A percentile compares a stretch with the other conserved stretches of the same genome.
phyloP scores from a whole-genome alignment of 2,329 filamentous ascomycete species.

The Purpureocillium takamizusanense region DNA sequence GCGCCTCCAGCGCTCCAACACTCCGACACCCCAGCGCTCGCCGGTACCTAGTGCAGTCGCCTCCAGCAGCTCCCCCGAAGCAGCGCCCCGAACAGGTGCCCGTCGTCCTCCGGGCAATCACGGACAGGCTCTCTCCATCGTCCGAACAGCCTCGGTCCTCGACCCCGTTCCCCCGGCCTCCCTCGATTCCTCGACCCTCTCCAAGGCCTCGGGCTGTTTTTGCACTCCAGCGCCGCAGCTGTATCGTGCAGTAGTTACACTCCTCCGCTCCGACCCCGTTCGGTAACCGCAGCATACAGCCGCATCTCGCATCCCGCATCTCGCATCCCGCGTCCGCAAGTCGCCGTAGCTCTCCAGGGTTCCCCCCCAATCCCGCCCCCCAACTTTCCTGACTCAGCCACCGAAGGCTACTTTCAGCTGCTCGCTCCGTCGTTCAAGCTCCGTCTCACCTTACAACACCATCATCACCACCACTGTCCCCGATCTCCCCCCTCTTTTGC shows the following conservation, averaged over 20 bases:
- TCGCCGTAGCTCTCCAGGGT: too few relatives aligned
- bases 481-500: conserved; percentile 33
- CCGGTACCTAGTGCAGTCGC: too few relatives aligned
- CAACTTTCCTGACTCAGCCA: conserved; percentile 4
- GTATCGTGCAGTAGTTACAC: too few relatives aligned
- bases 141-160: conserved; percentile 5
- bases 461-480: conserved; percentile 8
- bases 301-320: too few relatives aligned
- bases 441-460: conserved; percentile 1
- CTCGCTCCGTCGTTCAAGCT: too few relatives aligned
- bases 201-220: too few relatives aligned
- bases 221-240: too few relatives aligned
- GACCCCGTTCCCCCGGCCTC: conserved; percentile 4
- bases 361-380: too few relatives aligned
- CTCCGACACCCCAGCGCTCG: too few relatives aligned
- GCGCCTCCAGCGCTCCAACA: neutral
- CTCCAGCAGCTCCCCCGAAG: too few relatives aligned
- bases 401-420: neutral
- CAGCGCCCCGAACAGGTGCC: too few relatives aligned
- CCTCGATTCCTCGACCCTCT: conserved; percentile 8
- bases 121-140: conserved; percentile 2
- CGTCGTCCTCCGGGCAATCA: conserved; percentile 1
- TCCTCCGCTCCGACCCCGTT: conserved; percentile 1
- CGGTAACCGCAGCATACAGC: neutral
- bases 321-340: too few relatives aligned